These are phyloP conservation scores for Fusarium transvaalense DNA, from an alignment of 2,329 filamentous ascomycete genomes.

Conservation along the genomic window DNA sequence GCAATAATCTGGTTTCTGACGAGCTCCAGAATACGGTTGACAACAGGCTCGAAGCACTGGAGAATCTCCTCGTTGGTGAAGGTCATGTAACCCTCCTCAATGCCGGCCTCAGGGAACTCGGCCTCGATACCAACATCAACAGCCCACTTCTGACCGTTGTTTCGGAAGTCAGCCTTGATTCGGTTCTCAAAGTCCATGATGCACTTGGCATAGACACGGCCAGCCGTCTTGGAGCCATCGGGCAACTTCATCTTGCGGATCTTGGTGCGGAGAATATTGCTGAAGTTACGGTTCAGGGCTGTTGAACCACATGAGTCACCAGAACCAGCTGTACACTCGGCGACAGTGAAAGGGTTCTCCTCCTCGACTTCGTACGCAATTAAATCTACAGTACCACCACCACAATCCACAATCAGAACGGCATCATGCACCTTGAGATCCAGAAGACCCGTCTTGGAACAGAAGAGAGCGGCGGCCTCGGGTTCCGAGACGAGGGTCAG, in stretches of 20 bases:
- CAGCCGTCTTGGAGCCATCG: slow-evolving; percentile 96
- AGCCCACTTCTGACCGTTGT: slow-evolving; percentile 99
- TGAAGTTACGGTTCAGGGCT: slow-evolving; percentile 96
- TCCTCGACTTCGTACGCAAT: slow-evolving; percentile 99
- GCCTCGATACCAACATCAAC: slow-evolving; percentile 99
- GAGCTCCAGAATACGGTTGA: slow-evolving; percentile 95
- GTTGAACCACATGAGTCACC: slow-evolving; percentile 99
- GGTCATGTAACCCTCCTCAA: slow-evolving; percentile 99
- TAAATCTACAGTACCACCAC: slow-evolving; percentile 97
- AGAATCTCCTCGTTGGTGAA: slow-evolving; percentile 99
- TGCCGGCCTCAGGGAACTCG: slow-evolving; percentile 96
- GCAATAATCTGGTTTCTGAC: slow-evolving; percentile 99
- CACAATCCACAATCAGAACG: slow-evolving; percentile 97
- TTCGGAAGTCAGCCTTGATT: slow-evolving; percentile 99
- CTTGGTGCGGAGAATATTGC: slow-evolving; percentile 96
- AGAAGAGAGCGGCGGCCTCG: slow-evolving; percentile 97
- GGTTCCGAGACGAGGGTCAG: slow-evolving; percentile 95
- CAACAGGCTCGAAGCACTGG: slow-evolving; percentile 98
- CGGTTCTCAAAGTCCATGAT: slow-evolving; percentile 99
- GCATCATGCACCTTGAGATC: slow-evolving; percentile 99
- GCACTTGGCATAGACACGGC: slow-evolving; percentile 97
- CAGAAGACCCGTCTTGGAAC: slow-evolving; percentile 93
- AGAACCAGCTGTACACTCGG: slow-evolving; percentile 96
- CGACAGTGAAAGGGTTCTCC: slow-evolving; percentile 95
- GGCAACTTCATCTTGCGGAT: slow-evolving; percentile 99